Conservation (phyloP, 2,329 filamentous ascomycete genomes). For the Geosmithia morbida region DNA sequence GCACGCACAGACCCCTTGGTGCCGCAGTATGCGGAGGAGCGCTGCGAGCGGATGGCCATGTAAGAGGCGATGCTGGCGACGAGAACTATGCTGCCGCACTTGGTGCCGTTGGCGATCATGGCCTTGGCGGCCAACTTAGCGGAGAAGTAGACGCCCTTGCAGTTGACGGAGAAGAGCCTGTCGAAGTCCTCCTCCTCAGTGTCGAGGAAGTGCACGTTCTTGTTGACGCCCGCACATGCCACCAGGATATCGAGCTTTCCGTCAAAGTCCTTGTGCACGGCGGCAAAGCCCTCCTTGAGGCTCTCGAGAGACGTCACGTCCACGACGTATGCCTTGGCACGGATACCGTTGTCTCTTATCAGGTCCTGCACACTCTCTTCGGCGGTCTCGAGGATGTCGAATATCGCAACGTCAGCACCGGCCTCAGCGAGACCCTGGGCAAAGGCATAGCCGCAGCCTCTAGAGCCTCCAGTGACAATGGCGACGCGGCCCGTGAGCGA, state of each 20-base stretch:
- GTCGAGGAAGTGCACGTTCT: conserved; percentile 43
- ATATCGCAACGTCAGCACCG: conserved; percentile 43
- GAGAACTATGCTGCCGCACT: conserved; percentile 34
- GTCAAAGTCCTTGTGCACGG: conserved; percentile 25
- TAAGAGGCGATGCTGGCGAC: conserved; percentile 37
- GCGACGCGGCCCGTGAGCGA: conserved; percentile 29
- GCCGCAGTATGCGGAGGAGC: conserved; percentile 18
- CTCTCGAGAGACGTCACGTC: conserved; percentile 27
- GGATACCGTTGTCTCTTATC: conserved; percentile 21
- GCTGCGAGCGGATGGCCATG: conserved; percentile 32
- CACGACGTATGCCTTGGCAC: conserved; percentile 34
- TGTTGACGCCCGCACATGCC: conserved; percentile 43
- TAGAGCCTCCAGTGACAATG: conserved; percentile 35
- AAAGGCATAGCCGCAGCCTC: conserved; percentile 48
- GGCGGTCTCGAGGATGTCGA: conserved; percentile 38
- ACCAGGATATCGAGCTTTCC: conserved; percentile 39
- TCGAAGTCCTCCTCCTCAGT: conserved; percentile 51
- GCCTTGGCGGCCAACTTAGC: conserved; percentile 32
- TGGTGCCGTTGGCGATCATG: conserved; percentile 35
- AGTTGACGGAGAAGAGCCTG: conserved; percentile 48
- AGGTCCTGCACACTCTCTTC: conserved; percentile 32
- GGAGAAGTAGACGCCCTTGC: conserved; percentile 48
- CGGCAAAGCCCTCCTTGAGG: conserved; percentile 34
- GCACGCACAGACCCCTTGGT: conserved; percentile 11
- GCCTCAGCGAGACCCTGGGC: conserved; percentile 41